Conservation (phyloP, 805 yeast species). For the Spathaspora arborariae region DNA sequence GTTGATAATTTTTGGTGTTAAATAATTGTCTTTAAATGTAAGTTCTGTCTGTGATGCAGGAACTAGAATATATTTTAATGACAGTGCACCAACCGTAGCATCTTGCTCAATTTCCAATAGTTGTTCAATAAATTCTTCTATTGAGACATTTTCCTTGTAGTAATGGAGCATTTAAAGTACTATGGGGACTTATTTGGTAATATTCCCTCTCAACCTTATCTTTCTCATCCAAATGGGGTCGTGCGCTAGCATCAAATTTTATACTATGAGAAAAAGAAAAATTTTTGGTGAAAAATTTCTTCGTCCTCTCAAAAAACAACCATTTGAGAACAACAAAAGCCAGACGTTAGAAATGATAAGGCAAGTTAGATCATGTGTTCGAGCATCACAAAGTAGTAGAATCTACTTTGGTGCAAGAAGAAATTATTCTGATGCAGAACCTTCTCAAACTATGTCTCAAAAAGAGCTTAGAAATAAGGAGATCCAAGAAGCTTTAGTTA, state of each 20-base stretch:
- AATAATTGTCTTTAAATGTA: neutral
- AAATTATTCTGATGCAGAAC: conserved; percentile 5
- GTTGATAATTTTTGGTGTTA: conserved; percentile 1
- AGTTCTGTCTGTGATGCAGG: neutral
- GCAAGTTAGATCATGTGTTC: neutral
- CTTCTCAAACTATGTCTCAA: conserved; percentile 13
- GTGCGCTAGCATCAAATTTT: neutral
- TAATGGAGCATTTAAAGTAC: conserved; percentile 9
- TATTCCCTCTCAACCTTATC: no score
- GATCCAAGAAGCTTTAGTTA: conserved; percentile 41
- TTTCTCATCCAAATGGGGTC: neutral
- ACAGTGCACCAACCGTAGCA: neutral
- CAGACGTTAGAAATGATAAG: conserved; percentile 4
- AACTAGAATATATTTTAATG: neutral
- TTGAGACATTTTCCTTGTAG: conserved; percentile 6
- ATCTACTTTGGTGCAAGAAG: neutral
- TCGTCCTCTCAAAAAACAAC: neutral
- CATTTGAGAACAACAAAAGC: neutral
- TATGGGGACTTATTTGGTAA: no score
- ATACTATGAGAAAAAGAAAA: neutral
- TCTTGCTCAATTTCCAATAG: neutral
- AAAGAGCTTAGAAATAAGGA: conserved; percentile 36
- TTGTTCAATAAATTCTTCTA: conserved; percentile 7
- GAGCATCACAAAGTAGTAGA: neutral
- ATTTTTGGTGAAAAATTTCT: neutral